phyloP scores from a whole-genome alignment of 805 yeast genomes.

The Saccharomycopsis babjevae region DNA sequence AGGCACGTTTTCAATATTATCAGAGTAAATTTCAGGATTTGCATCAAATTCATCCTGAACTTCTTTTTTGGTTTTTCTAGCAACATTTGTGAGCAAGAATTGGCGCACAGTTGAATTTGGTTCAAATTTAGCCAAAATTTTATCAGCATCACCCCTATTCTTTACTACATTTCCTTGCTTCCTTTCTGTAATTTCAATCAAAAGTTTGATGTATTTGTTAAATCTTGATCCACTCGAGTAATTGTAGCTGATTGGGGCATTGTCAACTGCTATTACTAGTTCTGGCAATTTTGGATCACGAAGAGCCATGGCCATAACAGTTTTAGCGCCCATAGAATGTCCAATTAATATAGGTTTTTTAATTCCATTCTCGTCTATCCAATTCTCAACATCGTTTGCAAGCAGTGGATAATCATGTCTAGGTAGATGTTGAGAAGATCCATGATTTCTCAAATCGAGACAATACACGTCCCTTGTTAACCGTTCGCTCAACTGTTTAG shows the following conservation, averaged over 20 bases:
- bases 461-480: constrained; percentile 53
- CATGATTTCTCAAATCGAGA: constrained; percentile 82
- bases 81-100: constrained; percentile 65
- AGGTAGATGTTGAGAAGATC: constrained; percentile 71
- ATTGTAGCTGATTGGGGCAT: constrained; percentile 69
- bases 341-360: constrained; percentile 57
- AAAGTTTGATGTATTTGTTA: constrained; percentile 52
- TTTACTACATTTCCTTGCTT: constrained; percentile 33
- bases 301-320: constrained; percentile 80
- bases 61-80: constrained; percentile 33
- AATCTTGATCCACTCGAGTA: constrained; percentile 45
- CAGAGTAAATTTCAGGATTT: constrained; percentile 26
- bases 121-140: constrained; percentile 53
- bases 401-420: constrained; percentile 71
- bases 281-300: constrained; percentile 52
- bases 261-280: constrained; percentile 71
- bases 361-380: constrained; percentile 39
- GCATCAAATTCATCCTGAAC: constrained; percentile 21
- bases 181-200: constrained; percentile 45
- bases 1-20: constrained; percentile 19
- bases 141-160: constrained; percentile 42
- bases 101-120: constrained; percentile 51
- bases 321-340: constrained; percentile 90
- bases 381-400: constrained; percentile 77
- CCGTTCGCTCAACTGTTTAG: constrained; percentile 40